Conservation (phyloP, 352 stramenopile species). For the Globisporangium polare region DNA sequence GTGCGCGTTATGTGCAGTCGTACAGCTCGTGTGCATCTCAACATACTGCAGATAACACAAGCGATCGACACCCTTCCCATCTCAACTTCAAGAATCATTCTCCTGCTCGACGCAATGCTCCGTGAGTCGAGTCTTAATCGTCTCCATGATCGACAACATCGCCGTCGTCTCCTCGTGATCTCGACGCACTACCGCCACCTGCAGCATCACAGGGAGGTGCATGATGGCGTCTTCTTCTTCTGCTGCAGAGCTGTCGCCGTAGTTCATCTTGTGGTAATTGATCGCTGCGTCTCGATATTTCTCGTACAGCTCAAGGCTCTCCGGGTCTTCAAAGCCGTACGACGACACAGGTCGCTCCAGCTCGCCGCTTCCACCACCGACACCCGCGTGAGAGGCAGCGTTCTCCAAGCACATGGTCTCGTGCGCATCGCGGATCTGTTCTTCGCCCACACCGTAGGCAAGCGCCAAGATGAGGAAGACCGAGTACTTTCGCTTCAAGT, state of each 20-base stretch:
- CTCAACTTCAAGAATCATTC: constrained; percentile 34
- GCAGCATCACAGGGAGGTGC: constrained; percentile 86
- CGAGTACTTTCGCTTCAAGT: constrained; percentile 86
- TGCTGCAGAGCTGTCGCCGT: constrained; percentile 61
- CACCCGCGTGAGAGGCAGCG: constrained; percentile 57
- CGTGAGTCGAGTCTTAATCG: constrained; percentile 61
- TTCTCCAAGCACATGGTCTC: constrained; percentile 84
- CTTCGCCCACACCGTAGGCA: constrained; percentile 68
- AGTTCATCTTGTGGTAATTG: constrained; percentile 88
- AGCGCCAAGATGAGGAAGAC: constrained; percentile 84
- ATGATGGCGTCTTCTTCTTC: constrained; percentile 89
- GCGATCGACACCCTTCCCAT: not conserved
- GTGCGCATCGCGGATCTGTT: constrained; percentile 76
- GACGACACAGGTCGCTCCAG: constrained; percentile 38
- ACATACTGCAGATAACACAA: not conserved
- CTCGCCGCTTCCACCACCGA: constrained; percentile 67
- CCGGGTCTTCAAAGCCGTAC: constrained; percentile 73
- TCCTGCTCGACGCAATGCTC: constrained; percentile 49
- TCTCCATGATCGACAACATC: constrained; percentile 77
- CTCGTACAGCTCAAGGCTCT: constrained; percentile 78
- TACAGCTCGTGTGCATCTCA: not conserved
- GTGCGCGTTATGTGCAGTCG: not conserved
- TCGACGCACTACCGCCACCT: constrained; percentile 66
- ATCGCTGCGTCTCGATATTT: constrained; percentile 79
- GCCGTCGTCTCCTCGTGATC: constrained; percentile 64